Evolutionary conservation across 2,329 filamentous ascomycete genomes (phyloP).

Genomic region (Gnomoniopsis smithogilvyi): DNA sequence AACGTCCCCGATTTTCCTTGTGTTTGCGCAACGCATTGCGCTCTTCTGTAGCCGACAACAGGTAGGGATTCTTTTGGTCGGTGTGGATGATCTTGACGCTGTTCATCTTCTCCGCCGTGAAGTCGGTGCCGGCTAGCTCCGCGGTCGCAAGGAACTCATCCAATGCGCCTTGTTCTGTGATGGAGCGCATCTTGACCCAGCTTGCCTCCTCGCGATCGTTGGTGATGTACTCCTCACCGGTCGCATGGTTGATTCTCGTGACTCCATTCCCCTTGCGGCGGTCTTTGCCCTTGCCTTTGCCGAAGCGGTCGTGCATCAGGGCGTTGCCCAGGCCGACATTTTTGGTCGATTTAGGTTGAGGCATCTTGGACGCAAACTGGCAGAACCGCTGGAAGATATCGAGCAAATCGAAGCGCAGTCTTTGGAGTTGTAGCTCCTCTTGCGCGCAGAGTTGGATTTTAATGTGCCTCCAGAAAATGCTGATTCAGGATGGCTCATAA

Average conservation of each 20-base stretch:
- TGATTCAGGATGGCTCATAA: background rate
- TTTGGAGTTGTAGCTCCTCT: background rate
- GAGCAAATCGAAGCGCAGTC: background rate
- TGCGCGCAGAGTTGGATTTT: background rate
- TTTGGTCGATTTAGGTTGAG: constrained; percentile 86
- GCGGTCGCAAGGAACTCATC: constrained; percentile 97
- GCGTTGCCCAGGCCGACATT: constrained; percentile 91
- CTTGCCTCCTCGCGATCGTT: constrained; percentile 87
- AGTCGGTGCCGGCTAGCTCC: constrained; percentile 96
- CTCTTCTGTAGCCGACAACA: constrained; percentile 84
- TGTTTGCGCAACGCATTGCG: constrained; percentile 76
- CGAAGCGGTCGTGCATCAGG: constrained; percentile 98
- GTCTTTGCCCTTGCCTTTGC: constrained; percentile 82
- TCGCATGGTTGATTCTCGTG: constrained; percentile 70
- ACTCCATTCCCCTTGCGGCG: constrained; percentile 65
- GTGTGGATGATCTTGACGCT: constrained; percentile 98
- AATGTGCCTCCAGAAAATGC: background rate
- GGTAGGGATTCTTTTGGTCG: constrained; percentile 92
- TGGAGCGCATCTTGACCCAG: constrained; percentile 99
- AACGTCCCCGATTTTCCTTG: constrained; percentile 68
- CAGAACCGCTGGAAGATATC: background rate
- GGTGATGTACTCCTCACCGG: constrained; percentile 87
- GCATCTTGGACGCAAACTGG: constrained; percentile 41
- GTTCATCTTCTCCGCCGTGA: constrained; percentile 98
- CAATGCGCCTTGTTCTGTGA: constrained; percentile 93